Base-by-base conservation (phyloP, 1,139 yeast species). In the Suhomyces panamericanus region DNA sequence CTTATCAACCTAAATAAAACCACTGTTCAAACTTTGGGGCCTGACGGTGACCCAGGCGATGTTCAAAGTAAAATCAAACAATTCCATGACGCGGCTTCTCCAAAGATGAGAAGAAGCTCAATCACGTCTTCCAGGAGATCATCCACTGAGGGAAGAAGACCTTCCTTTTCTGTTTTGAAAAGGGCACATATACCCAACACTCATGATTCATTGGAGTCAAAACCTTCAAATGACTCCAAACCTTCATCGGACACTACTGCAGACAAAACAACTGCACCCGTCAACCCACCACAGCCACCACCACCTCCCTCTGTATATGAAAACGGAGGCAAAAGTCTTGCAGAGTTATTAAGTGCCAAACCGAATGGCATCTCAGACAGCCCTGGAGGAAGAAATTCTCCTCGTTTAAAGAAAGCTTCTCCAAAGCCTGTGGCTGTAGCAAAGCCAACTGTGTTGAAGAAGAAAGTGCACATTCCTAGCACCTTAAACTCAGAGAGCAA, bases 1-100 rank as follows among this genome's bases (percentile, higher is more conserved):
- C 63, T 84, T 48, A 66, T 74, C 7, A 67, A 70, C 41, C 63
- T 82, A 36, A 83, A 83, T 55, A 75, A 77, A 34, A 82, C 86
- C 0, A 83, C 87, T 0, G 73, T 78, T 41, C 76, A 75, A 56
- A 80, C 83, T 2, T 52, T 77, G 32, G 80, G 77, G 0, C 61
- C 65, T 14, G 61, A 57, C 13, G 59, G 53, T 13, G 53, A 49
- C 20, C 35, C 45, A 8, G 46, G 49, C 4, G 57, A 57, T 39
- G 51, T 52, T n/a, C 58, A 58, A 41, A 45, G 48, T 11, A 50
- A 53, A 2, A 36, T 42, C 48, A 41, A 51, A 49, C 50, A 53
- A 52, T 52, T 49, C 46, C 46, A 55, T 9, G 50, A 53, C 20
- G 42, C 45, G 11, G 44, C 40, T 1, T 41, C 53, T 16, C 49